phyloP scores from a whole-genome alignment of 768 basidiomycete species.

The Pulveroboletus sp. region DNA sequence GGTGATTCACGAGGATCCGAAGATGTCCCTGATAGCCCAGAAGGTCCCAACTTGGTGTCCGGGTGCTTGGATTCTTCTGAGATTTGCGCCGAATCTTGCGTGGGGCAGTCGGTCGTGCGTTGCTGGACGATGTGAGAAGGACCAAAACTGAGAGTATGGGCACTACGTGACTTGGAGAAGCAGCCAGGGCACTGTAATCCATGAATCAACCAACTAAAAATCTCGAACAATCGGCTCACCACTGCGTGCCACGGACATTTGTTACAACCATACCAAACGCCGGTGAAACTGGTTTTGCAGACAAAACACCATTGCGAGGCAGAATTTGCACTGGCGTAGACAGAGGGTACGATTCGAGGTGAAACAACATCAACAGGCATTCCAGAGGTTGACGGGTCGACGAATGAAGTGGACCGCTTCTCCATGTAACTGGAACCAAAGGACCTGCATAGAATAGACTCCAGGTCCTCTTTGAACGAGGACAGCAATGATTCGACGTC shows the following conservation, averaged over 20 bases:
- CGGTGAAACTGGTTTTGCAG: slow-evolving; percentile 23
- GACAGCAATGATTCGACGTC: slow-evolving; percentile 47
- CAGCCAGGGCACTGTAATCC: slow-evolving; percentile 23
- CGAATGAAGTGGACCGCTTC: not conserved
- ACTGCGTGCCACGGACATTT: slow-evolving; percentile 32
- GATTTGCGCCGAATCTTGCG: not conserved
- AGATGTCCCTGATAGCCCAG: not conserved
- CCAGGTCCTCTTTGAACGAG: slow-evolving; percentile 54
- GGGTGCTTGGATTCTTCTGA: not conserved
- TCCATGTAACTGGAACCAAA: slow-evolving; percentile 26
- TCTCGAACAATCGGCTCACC: slow-evolving; percentile 17
- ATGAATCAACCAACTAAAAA: slow-evolving; percentile 4
- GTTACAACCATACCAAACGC: slow-evolving; percentile 30
- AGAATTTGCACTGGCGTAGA: not conserved
- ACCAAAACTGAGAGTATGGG: slow-evolving; percentile 31
- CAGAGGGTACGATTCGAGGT: not conserved
- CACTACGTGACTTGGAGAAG: slow-evolving; percentile 25
- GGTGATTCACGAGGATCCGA: not conserved
- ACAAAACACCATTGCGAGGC: slow-evolving; percentile 29
- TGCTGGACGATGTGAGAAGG: slow-evolving; percentile 28
- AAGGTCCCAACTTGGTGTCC: not conserved
- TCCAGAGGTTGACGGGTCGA: not conserved
- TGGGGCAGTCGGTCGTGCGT: not conserved
- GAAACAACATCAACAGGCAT: not conserved
- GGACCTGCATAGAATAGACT: slow-evolving; percentile 38